Evolutionary conservation across 2,329 filamentous ascomycete genomes (phyloP).

Genomic region (Cercospora janseana): DNA sequence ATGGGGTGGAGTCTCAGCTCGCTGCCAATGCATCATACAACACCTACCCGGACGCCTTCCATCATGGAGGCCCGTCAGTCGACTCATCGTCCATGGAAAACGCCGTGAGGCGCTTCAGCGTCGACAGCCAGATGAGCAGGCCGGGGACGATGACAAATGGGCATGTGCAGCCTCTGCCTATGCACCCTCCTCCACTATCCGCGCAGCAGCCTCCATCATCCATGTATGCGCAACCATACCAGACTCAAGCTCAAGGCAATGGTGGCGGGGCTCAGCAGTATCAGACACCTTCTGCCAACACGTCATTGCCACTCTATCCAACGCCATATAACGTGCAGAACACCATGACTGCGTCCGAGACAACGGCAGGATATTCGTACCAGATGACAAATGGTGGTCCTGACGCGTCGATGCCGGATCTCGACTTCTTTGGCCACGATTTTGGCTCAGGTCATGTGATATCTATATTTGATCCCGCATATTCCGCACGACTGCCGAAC

Average conservation of each 20-base stretch:
- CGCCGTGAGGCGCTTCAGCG: slow-evolving; percentile 27
- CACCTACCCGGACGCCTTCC: slow-evolving; percentile 17
- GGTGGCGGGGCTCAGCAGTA: slow-evolving; percentile 21
- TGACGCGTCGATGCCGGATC: slow-evolving; percentile 28
- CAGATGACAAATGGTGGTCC: slow-evolving; percentile 26
- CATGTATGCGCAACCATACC: slow-evolving; percentile 27
- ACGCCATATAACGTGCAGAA: slow-evolving; percentile 9
- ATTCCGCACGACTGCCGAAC: slow-evolving; percentile 31
- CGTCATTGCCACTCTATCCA: slow-evolving; percentile 25
- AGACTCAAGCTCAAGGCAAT: slow-evolving; percentile 24
- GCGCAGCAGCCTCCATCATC: slow-evolving; percentile 22
- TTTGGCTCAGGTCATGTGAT: slow-evolving; percentile 59
- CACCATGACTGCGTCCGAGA: slow-evolving; percentile 29
- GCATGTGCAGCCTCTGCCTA: slow-evolving; percentile 23
- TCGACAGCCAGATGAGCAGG: slow-evolving; percentile 23
- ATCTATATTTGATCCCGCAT: slow-evolving; percentile 67
- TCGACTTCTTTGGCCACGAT: slow-evolving; percentile 46
- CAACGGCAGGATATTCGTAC: slow-evolving; percentile 25
- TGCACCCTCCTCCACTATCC: slow-evolving; percentile 32
- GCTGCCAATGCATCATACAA: slow-evolving; percentile 16
- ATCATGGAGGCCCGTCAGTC: slow-evolving; percentile 5
- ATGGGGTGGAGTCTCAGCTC: slow-evolving; percentile 11
- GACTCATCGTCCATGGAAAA: slow-evolving; percentile 21
- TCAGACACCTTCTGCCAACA: slow-evolving; percentile 22
- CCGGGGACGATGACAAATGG: slow-evolving; percentile 20